Conservation (phyloP, 1,139 yeast genomes). For the Pichia sp. region DNA sequence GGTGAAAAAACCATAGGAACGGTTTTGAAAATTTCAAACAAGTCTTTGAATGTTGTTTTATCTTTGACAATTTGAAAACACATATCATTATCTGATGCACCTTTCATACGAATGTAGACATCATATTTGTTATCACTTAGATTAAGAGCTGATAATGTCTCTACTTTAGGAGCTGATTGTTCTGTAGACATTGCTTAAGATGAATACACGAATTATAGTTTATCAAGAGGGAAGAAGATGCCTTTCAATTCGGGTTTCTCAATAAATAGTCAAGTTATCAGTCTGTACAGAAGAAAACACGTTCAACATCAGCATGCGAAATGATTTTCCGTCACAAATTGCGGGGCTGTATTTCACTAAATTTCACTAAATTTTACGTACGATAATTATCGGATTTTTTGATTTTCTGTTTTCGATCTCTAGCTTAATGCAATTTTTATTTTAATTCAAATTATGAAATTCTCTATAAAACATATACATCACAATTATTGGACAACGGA, state of each 20-base stretch:
- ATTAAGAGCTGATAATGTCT: not conserved
- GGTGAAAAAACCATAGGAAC: conserved; percentile 80
- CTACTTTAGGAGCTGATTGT: not conserved
- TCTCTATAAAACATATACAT: not conserved
- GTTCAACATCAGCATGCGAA: too few species aligned
- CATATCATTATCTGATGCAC: conserved; percentile 80
- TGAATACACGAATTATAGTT: too few species aligned
- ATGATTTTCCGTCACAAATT: too few species aligned
- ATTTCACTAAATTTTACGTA: too few species aligned
- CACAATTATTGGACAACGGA: conserved; percentile 35
- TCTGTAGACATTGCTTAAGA: not conserved
- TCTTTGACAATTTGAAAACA: conserved; percentile 63
- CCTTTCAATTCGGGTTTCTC: too few species aligned
- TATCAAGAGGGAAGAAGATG: too few species aligned
- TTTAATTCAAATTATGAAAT: not conserved
- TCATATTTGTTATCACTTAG: conserved; percentile 26
- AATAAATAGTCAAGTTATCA: too few species aligned
- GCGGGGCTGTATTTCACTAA: too few species aligned
- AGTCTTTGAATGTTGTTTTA: conserved; percentile 50
- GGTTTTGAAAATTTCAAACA: conserved; percentile 53
- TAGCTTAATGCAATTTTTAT: not conserved
- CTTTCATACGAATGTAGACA: conserved; percentile 76
- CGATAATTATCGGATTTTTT: too few species aligned
- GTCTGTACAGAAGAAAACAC: too few species aligned
- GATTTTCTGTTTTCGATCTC: not conserved